These are phyloP conservation scores for Urochloa ruziziensis DNA, from an alignment of 176 grass and related monocot genomes.

Conservation along the genomic window DNA sequence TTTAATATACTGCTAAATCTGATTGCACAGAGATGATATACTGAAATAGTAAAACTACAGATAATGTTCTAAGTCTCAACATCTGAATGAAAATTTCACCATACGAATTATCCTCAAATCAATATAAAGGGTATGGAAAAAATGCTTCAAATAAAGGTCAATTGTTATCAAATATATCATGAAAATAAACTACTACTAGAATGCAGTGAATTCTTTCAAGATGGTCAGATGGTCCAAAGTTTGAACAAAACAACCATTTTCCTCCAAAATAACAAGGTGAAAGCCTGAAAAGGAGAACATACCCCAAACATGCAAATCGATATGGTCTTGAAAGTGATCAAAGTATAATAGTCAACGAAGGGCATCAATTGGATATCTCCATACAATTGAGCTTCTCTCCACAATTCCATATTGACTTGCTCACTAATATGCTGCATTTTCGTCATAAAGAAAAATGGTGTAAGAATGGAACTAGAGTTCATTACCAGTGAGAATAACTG, in stretches of 20 bases:
- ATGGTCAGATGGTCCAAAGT: neutral
- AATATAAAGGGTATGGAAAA: neutral
- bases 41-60: neutral
- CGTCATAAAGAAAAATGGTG: neutral
- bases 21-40: neutral
- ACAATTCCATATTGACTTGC: constrained; percentile 77
- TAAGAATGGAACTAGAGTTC: constrained; percentile 1
- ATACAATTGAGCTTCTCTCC: constrained; percentile 81
- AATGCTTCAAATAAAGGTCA: neutral
- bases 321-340: constrained; percentile 84
- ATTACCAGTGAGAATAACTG: constrained; percentile 14
- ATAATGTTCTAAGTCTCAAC: neutral
- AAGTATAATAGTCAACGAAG: constrained; percentile 90
- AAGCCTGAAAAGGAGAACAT: constrained; percentile 45
- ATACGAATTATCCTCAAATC: neutral
- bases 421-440: constrained; percentile 74
- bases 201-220: neutral
- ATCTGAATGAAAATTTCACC: neutral
- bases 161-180: neutral
- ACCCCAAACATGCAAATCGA: constrained; percentile 82
- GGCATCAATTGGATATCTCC: constrained; percentile 93
- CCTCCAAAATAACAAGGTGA: neutral
- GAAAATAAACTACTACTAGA: neutral
- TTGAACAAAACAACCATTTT: constrained; percentile 3
- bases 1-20: neutral